Evolutionary conservation across 1,284 basidiomycete species (phyloP).

Genomic region (Ceratobasidium sp.): DNA sequence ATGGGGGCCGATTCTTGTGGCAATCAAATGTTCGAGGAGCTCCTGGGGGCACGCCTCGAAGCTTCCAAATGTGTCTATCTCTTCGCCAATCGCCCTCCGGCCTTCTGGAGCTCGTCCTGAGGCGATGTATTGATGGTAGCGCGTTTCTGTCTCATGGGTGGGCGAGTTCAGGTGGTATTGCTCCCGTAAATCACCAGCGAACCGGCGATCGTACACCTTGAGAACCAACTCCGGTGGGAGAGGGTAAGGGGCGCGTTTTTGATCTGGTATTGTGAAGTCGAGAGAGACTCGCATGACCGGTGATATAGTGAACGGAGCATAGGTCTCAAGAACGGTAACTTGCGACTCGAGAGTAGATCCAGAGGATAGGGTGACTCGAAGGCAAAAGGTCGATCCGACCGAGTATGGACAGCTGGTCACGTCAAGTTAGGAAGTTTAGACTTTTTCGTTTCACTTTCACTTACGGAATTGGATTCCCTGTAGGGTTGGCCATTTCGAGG

Average conservation of each 20-base stretch:
- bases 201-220: conserved; percentile 17
- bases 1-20: not conserved
- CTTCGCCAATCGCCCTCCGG: no score
- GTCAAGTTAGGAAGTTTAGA: not conserved
- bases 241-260: no score
- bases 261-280: not conserved
- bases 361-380: not conserved
- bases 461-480: not conserved
- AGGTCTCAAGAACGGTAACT: not conserved
- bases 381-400: not conserved
- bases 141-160: not conserved
- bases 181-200: not conserved
- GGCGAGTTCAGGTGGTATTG: not conserved
- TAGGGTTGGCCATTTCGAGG: no score
- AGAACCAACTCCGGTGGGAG: not conserved
- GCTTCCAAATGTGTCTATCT: no score
- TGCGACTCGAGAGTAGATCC: not conserved
- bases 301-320: not conserved
- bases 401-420: not conserved
- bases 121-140: not conserved
- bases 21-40: not conserved
- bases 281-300: conserved; percentile 14
- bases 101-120: not conserved
- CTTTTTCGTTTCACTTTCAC: not conserved
- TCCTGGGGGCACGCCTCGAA: not conserved